phyloP scores from a whole-genome alignment of 1,139 yeast species.

The Spathaspora sp. region DNA sequence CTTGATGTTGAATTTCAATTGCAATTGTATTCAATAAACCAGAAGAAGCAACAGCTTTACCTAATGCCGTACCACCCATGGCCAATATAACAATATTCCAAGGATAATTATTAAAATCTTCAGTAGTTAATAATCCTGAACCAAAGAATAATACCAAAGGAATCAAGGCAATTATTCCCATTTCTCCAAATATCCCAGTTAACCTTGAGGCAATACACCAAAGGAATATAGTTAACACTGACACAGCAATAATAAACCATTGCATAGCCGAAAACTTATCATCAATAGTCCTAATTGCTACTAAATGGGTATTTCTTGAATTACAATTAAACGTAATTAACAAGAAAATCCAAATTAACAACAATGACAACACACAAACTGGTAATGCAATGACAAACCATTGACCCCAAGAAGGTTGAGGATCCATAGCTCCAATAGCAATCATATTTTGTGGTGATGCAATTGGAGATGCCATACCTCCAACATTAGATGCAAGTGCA shows the following conservation, averaged over 20 bases:
- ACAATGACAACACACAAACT: slow-evolving; percentile 52
- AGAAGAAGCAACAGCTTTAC: slow-evolving; percentile 71
- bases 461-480: slow-evolving; percentile 82
- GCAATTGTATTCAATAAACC: slow-evolving; percentile 70
- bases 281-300: slow-evolving; percentile 56
- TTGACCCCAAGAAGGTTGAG: slow-evolving; percentile 75
- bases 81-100: slow-evolving; percentile 77
- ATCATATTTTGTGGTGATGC: slow-evolving; percentile 79
- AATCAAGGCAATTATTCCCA: slow-evolving; percentile 67
- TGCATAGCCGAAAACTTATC: slow-evolving; percentile 61
- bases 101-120: slow-evolving; percentile 70
- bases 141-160: slow-evolving; percentile 70
- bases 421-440: slow-evolving; percentile 65
- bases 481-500: slow-evolving; percentile 69
- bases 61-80: slow-evolving; percentile 78
- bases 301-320: slow-evolving; percentile 41
- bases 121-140: slow-evolving; percentile 63
- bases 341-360: slow-evolving; percentile 57
- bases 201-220: slow-evolving; percentile 71
- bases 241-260: slow-evolving; percentile 58
- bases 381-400: slow-evolving; percentile 74
- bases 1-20: slow-evolving; percentile 51
- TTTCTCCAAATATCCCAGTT: slow-evolving; percentile 60
- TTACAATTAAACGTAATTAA: slow-evolving; percentile 56
- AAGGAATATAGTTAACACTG: slow-evolving; percentile 56